Conservation (phyloP, 495 filamentous ascomycete species). For the Acidiella bohemica region DNA sequence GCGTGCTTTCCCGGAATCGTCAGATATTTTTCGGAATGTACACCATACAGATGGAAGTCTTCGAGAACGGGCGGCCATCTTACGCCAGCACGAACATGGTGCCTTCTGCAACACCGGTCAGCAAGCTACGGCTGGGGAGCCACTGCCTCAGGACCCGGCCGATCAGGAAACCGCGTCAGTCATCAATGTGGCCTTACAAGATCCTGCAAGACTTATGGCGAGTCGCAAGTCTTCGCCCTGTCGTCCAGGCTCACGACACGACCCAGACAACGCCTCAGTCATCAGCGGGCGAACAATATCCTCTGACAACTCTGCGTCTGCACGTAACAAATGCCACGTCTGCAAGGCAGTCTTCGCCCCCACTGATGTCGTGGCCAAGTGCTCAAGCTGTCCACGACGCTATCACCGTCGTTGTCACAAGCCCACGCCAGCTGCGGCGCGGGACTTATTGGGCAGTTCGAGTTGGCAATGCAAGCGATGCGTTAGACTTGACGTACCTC, state of each 20-base stretch:
- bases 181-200: too few species aligned
- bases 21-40: not conserved
- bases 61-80: not conserved
- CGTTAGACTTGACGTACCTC: conserved; percentile 7
- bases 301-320: conserved; percentile 6
- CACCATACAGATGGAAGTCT: not conserved
- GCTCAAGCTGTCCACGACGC: conserved; percentile 14
- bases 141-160: too few species aligned
- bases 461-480: conserved; percentile 19
- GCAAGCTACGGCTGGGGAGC: too few species aligned
- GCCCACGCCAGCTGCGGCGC: conserved; percentile 3
- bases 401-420: conserved; percentile 21
- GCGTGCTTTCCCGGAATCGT: not conserved
- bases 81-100: too few species aligned
- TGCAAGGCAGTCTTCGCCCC: conserved; percentile 9
- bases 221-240: conserved; percentile 1
- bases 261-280: conserved; percentile 9
- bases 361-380: conserved; percentile 8
- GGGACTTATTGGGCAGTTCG: not conserved
- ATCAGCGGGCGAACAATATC: conserved; percentile 8
- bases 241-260: conserved; percentile 2
- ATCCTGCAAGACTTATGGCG: not conserved
- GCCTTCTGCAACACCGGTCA: too few species aligned
- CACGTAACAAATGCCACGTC: conserved; percentile 10
- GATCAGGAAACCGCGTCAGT: too few species aligned